A percentile compares a stretch with the other conserved stretches of the same genome.
These are phyloP conservation scores for Fraxinus dipetala DNA, from an alignment of 305 asterid genomes.

Conservation along the genomic window DNA sequence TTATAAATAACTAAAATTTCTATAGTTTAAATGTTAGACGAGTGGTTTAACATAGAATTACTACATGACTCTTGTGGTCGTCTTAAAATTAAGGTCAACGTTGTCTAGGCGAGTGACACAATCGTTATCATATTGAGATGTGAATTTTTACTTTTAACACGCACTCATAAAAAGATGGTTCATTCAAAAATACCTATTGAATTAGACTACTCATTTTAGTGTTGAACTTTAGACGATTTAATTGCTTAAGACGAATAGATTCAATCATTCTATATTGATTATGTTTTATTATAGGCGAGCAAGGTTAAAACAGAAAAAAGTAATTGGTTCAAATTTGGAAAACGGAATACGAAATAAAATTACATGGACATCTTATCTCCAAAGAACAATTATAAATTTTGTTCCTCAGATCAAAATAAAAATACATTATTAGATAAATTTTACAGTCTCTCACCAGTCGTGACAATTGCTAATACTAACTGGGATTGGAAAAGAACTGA, in stretches of 20 bases:
- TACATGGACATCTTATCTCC: neutral
- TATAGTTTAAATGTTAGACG: neutral
- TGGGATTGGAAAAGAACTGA: neutral
- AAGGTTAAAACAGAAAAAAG: too few species aligned
- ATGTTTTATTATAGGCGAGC: neutral
- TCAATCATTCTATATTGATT: too few species aligned
- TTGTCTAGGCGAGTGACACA: neutral
- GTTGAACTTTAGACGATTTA: neutral
- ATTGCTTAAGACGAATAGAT: neutral
- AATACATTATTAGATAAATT: neutral
- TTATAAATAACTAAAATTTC: neutral
- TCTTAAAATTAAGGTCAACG: neutral
- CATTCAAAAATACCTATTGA: neutral
- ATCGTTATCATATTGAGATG: neutral
- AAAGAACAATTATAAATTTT: neutral
- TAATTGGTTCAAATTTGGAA: too few species aligned
- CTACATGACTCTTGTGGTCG: neutral
- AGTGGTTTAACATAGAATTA: neutral
- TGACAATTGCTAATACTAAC: neutral
- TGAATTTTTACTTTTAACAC: too few species aligned
- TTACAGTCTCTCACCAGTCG: neutral
- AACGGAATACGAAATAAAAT: too few species aligned
- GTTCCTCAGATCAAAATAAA: neutral
- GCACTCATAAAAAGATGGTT: neutral
- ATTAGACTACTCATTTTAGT: neutral